Evolutionary conservation across 768 basidiomycete genomes (phyloP), one percentile per base, ranked within the genome.

Genomic region (Amanita muscaria): DNA sequence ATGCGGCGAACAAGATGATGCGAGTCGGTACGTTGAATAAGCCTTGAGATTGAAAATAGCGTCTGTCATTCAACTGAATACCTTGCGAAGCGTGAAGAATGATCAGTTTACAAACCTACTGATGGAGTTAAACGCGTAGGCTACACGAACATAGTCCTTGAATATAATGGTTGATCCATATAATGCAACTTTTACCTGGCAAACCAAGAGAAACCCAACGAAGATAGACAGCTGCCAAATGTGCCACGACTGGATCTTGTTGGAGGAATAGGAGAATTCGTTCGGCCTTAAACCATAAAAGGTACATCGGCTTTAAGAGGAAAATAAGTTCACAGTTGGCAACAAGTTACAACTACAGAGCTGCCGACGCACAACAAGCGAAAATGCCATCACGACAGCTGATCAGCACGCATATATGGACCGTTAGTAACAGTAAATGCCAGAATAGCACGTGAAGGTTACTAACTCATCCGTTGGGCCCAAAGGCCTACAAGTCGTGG

Each of bases 401-500:
- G 40, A 33, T 50, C 41, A 46, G 32, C 9, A 31, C 23, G 23
- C 27, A 16, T 5, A 40, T 44, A 43, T 34, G 35, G 44, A 18
- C 9, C 24, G 32, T 18, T 44, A 11, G 31, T 19, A 3, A 12
- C 31, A 19, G 25, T 12, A 25, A 8, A 34, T 29, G 39, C 33
- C 16, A 19, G 41, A 33, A n/a, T 32, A n/a, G n/a, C n/a, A n/a
- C n/a, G n/a, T n/a, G n/a, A n/a, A n/a, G n/a, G n/a, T 30, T 44
- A 68, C 81, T 35, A 51, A 85, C 84, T 67, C 86, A 89, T 91
- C 50, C 92, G 70, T 60, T 93, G 90, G 7, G 84, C 64, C 92
- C 92, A 94, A 6, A 94, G 70, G 5, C 92, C 92, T 9, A 97
- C 88, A 9, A 89, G 70, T 12, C n/a, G n/a, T n/a, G n/a, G n/a